These are phyloP conservation scores for Parafenestella ontariensis DNA, from an alignment of 2,329 filamentous ascomycete genomes.

Conservation along the genomic window DNA sequence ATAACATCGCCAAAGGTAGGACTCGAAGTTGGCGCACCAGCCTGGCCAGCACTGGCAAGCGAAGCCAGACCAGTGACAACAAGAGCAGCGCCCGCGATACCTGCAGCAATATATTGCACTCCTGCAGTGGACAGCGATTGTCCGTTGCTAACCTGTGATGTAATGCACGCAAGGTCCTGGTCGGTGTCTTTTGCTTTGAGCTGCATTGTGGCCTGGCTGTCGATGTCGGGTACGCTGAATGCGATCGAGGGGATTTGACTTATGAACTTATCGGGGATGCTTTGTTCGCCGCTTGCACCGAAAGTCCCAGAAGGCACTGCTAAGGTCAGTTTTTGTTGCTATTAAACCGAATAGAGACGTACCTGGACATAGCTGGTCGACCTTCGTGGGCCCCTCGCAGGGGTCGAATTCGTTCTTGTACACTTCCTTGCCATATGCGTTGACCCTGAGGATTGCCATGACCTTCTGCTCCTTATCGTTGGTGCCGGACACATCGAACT, in stretches of 20 bases:
- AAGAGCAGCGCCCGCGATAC: conserved; percentile 84
- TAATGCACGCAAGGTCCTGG: conserved; percentile 78
- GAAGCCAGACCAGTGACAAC: conserved; percentile 76
- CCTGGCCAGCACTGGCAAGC: conserved; percentile 61
- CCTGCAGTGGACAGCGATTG: conserved; percentile 78
- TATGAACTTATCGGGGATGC: conserved; percentile 74
- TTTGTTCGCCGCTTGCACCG: conserved; percentile 72
- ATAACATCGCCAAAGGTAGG: conserved; percentile 87
- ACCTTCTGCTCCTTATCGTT: conserved; percentile 80
- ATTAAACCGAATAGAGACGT: conserved; percentile 38
- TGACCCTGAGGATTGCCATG: conserved; percentile 75
- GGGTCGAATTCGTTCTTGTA: conserved; percentile 85
- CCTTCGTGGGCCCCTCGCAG: conserved; percentile 71
- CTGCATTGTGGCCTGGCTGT: conserved; percentile 81
- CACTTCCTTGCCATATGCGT: conserved; percentile 82
- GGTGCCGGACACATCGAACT: conserved; percentile 82
- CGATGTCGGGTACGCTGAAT: conserved; percentile 88
- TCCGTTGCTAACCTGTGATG: conserved; percentile 83
- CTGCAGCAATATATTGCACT: conserved; percentile 83
- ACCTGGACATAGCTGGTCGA: conserved; percentile 83
- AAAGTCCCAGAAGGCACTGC: conserved; percentile 78
- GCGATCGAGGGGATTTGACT: conserved; percentile 84
- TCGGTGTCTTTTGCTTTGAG: conserved; percentile 68
- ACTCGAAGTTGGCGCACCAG: conserved; percentile 67
- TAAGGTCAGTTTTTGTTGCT: conserved; percentile 23